A percentile compares a stretch with the other conserved stretches of the same genome.
These are phyloP conservation scores for Fistulina hepatica DNA, from an alignment of 1,284 basidiomycete genomes.

Conservation along the genomic window DNA sequence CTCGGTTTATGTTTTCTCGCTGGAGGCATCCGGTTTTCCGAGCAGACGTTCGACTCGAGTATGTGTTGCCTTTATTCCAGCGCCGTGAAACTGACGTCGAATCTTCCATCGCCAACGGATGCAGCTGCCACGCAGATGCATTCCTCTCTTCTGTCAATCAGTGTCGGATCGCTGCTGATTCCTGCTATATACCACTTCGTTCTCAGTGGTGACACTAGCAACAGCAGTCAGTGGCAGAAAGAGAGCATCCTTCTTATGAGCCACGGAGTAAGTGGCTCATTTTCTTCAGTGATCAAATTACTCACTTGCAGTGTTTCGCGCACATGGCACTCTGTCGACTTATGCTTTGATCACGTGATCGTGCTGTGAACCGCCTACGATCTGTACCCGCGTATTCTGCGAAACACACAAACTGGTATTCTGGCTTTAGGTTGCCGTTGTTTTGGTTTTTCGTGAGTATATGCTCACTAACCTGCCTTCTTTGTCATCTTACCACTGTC, in stretches of 20 bases:
- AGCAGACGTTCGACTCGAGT: conserved; percentile 67
- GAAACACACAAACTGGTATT: too few species aligned
- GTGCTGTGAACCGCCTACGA: too few species aligned
- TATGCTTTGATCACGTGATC: too few species aligned
- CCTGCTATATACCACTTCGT: conserved; percentile 70
- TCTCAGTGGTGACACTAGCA: conserved; percentile 29
- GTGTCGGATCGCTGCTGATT: conserved; percentile 69
- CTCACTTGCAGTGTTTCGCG: neutral
- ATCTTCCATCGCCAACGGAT: neutral
- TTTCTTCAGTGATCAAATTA: neutral
- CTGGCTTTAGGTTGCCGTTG: too few species aligned
- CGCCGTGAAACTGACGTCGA: conserved; percentile 1
- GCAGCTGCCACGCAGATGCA: conserved; percentile 71
- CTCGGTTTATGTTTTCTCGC: conserved; percentile 76
- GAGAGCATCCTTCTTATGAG: conserved; percentile 71
- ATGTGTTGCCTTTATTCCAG: conserved; percentile 1
- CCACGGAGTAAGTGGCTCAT: conserved; percentile 54
- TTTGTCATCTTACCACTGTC: conserved; percentile 2
- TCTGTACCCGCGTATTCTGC: too few species aligned
- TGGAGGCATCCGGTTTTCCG: conserved; percentile 65
- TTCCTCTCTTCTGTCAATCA: conserved; percentile 72
- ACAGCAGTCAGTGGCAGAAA: conserved; percentile 25
- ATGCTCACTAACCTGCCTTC: too few species aligned
- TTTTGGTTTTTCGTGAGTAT: neutral
- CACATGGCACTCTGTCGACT: too few species aligned